Percentiles rank a stretch among this genome's conserved stretches.
Conservation (phyloP, 106 monocot species). For the Chionographis japonica region DNA sequence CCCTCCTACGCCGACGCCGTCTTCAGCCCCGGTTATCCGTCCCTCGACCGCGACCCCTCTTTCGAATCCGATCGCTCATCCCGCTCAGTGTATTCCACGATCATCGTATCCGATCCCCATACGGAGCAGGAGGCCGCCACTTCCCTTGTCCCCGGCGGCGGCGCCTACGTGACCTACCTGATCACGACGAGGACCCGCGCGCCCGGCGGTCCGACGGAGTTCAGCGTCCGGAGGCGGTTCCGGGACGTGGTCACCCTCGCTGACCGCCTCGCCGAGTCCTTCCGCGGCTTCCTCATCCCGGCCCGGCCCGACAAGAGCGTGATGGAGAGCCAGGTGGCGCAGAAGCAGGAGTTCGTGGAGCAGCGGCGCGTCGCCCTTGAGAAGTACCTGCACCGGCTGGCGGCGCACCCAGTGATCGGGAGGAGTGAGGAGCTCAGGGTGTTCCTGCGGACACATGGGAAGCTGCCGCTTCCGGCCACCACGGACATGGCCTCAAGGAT, state of each 20-base stretch:
- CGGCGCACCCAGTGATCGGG: constrained; percentile 29
- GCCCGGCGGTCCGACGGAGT: constrained; percentile 6
- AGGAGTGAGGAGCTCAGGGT: constrained; percentile 30
- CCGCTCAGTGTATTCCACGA: constrained; percentile 39
- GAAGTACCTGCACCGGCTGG: constrained; percentile 38
- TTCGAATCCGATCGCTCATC: constrained; percentile 11
- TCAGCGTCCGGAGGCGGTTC: constrained; percentile 71
- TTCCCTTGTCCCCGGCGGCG: constrained; percentile 63
- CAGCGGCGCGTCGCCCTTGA: constrained; percentile 62
- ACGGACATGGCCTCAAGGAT: constrained; percentile 57
- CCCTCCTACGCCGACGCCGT: constrained; percentile 80
- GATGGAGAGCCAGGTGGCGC: constrained; percentile 91
- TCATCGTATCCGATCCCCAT: constrained; percentile 73
- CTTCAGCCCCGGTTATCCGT: constrained; percentile 24
- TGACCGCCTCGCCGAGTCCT: constrained; percentile 72
- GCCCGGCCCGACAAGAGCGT: constrained; percentile 83
- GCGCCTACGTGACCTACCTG: constrained; percentile 65
- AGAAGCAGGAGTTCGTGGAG: constrained; percentile 87
- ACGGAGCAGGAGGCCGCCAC: constrained; percentile 54
- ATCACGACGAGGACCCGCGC: constrained; percentile 40
- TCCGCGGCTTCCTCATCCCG: constrained; percentile 80
- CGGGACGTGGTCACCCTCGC: constrained; percentile 87
- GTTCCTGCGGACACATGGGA: constrained; percentile 44
- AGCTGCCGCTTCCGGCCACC: constrained; percentile 34
- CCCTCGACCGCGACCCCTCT: constrained; percentile 11